These are phyloP conservation scores for Tanacetum coccineum DNA, from an alignment of 129 eudicot genomes.

Conservation along the genomic window DNA sequence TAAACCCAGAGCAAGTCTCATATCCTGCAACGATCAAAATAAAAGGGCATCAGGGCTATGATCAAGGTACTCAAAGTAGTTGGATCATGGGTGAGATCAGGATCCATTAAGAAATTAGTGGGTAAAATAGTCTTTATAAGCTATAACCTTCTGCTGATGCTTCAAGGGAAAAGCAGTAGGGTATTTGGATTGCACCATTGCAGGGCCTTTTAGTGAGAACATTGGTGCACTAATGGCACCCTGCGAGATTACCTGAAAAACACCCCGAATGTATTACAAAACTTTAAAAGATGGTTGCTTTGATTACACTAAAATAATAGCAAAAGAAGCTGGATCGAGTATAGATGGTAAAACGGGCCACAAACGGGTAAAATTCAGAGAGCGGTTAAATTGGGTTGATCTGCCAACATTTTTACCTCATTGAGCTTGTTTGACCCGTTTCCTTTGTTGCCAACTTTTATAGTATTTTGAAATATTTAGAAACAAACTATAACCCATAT, in stretches of 20 bases:
- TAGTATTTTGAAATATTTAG: background rate
- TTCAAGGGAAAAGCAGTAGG: constrained; percentile 94
- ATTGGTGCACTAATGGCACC: constrained; percentile 97
- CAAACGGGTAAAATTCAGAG: background rate
- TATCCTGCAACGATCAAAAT: constrained; percentile 44
- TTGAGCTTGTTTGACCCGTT: background rate
- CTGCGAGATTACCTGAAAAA: constrained; percentile 82
- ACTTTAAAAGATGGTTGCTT: background rate
- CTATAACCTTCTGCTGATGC: constrained; percentile 90
- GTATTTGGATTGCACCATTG: constrained; percentile 81
- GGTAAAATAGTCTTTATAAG: background rate
- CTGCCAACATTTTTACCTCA: background rate
- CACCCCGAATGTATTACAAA: background rate
- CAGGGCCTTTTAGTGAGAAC: constrained; percentile 89
- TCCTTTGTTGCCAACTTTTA: background rate
- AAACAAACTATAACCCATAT: background rate
- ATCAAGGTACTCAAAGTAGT: background rate
- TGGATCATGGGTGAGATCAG: background rate
- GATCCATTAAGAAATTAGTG: background rate
- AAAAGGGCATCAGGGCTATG: too few species aligned
- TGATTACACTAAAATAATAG: constrained; percentile 4
- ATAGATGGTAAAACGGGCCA: background rate
- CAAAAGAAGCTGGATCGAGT: background rate
- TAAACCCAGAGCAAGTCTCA: constrained; percentile 83
- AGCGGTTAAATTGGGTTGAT: background rate